Conservation (phyloP, 148 eudicot species). For the Chenopodium quinoa region DNA sequence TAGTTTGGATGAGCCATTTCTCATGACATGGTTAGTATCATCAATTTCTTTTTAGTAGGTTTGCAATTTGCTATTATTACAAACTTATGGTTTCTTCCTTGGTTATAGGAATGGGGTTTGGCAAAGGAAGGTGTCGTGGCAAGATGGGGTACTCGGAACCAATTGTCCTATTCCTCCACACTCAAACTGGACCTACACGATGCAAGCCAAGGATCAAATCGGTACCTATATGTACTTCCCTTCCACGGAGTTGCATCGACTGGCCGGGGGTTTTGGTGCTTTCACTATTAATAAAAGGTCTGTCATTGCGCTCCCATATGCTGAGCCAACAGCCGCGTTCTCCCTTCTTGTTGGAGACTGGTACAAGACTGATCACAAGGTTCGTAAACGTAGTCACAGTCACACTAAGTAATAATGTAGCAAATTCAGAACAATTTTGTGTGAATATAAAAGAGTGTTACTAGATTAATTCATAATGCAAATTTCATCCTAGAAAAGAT, state of each 20-base stretch:
- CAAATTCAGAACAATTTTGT: too few relatives aligned
- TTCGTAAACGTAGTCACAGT: conserved; percentile 13
- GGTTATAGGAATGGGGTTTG: conserved; percentile 65
- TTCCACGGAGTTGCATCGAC: conserved; percentile 72
- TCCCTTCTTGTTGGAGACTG: conserved; percentile 67
- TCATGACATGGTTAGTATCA: conserved; percentile 74
- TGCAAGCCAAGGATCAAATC: conserved; percentile 89
- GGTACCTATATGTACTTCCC: conserved; percentile 73
- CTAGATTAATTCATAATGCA: too few relatives aligned
- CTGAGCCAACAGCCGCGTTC: conserved; percentile 52
- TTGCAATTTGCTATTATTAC: not conserved
- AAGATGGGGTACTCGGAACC: conserved; percentile 89
- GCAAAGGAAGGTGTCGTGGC: conserved; percentile 79
- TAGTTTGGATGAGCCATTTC: conserved; percentile 74
- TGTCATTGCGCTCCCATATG: conserved; percentile 61
- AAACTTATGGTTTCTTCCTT: not conserved
- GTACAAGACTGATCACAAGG: conserved; percentile 74
- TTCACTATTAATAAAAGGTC: conserved; percentile 49
- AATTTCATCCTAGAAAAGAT: too few relatives aligned
- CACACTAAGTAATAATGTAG: too few relatives aligned
- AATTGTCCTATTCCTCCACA: conserved; percentile 83
- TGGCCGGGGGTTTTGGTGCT: conserved; percentile 77
- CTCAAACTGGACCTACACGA: conserved; percentile 69
- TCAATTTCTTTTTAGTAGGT: not conserved
- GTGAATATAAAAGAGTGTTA: too few relatives aligned